A percentile compares a stretch with the other conserved stretches of the same genome.
These are phyloP conservation scores for Penstemon barbatus DNA, from an alignment of 257 asterid genomes.

Conservation along the genomic window DNA sequence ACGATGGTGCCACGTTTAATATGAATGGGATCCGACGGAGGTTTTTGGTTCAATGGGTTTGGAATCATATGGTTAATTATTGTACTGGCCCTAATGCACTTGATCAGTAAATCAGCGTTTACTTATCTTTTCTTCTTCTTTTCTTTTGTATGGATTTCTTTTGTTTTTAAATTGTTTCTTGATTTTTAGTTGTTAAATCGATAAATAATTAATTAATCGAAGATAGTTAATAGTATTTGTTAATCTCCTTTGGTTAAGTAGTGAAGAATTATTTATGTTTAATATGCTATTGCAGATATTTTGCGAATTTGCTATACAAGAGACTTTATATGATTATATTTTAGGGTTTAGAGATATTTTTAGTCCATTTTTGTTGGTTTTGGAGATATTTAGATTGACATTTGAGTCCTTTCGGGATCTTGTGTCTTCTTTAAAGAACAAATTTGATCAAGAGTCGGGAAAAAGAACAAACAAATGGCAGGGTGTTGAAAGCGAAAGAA, in stretches of 20 bases:
- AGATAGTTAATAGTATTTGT: neutral
- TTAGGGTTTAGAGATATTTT: no score
- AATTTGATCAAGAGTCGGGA: neutral
- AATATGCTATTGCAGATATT: no score
- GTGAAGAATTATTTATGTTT: no score
- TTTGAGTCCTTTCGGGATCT: neutral
- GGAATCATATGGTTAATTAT: constrained; percentile 71
- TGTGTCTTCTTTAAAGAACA: constrained; percentile 1
- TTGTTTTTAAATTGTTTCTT: constrained; percentile 1
- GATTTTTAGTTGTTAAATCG: constrained; percentile 3
- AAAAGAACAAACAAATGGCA: constrained; percentile 4
- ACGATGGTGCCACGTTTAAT: constrained; percentile 80
- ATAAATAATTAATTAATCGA: constrained; percentile 3
- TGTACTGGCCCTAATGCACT: constrained; percentile 96
- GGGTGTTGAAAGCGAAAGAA: constrained; percentile 20
- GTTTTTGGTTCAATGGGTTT: constrained; percentile 91
- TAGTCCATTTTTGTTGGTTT: neutral
- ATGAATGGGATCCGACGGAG: constrained; percentile 81
- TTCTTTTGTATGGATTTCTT: neutral
- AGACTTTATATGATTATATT: no score
- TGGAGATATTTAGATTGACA: neutral
- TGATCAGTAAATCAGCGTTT: constrained; percentile 47
- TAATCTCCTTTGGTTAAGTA: no score
- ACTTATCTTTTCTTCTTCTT: constrained; percentile 2
- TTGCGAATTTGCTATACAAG: no score